These are phyloP conservation scores for Xylaria multiplex DNA, from an alignment of 2,329 filamentous ascomycete genomes.

Conservation along the genomic window DNA sequence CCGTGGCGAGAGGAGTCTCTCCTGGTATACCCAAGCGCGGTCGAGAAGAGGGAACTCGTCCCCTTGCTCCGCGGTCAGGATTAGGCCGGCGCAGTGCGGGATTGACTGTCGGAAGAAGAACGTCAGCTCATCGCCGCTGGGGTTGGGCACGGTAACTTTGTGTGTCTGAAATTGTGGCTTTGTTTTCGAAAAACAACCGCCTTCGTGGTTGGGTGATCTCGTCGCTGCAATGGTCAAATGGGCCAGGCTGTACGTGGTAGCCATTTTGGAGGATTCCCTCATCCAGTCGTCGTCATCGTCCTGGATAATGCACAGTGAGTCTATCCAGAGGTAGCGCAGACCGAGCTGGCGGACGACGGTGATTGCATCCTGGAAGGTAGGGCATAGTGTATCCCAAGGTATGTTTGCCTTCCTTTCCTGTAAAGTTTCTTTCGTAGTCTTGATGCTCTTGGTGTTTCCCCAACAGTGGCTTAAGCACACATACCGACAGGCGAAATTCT, in stretches of 20 bases:
- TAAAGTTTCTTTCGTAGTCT: conserved; percentile 4
- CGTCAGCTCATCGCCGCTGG: background rate
- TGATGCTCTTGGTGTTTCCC: background rate
- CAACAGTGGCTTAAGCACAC: conserved; percentile 5
- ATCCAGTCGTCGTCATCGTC: conserved; percentile 37
- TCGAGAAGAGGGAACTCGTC: conserved; percentile 11
- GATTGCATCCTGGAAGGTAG: conserved; percentile 5
- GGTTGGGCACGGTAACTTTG: background rate
- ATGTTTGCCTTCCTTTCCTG: background rate
- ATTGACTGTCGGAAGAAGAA: background rate
- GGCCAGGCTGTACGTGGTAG: conserved; percentile 42
- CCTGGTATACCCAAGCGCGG: conserved; percentile 19
- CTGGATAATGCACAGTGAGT: conserved; percentile 27
- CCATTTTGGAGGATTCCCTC: conserved; percentile 42
- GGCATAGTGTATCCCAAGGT: background rate
- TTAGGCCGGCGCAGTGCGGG: background rate
- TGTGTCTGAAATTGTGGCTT: conserved; percentile 1
- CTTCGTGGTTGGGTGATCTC: background rate
- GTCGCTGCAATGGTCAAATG: conserved; percentile 40
- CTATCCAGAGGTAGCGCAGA: conserved; percentile 19
- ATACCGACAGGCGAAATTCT: background rate
- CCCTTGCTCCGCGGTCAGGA: background rate
- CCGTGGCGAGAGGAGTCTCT: conserved; percentile 11
- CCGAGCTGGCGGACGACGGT: conserved; percentile 2
- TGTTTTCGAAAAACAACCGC: background rate